phyloP scores from a whole-genome alignment of 164 flowering plant species.

The Liriodendron chinense region DNA sequence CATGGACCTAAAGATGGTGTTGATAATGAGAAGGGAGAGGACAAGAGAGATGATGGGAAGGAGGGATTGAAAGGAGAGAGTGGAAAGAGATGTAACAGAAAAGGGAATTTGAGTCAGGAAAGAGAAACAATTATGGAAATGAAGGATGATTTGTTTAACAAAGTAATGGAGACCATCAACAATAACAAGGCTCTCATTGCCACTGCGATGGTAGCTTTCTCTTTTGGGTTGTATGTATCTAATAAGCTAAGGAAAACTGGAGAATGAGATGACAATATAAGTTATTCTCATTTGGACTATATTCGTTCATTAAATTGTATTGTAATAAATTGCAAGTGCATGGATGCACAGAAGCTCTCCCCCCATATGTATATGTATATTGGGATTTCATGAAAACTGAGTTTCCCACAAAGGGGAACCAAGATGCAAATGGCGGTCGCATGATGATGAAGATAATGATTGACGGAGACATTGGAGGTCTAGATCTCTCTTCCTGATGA shows the following conservation, averaged over 20 bases:
- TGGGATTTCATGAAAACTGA: too few relatives aligned
- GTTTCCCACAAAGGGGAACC: too few relatives aligned
- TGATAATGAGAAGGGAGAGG: neutral
- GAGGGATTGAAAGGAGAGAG: slow-evolving; percentile 12
- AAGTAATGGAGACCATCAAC: slow-evolving; percentile 16
- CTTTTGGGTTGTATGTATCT: slow-evolving; percentile 41
- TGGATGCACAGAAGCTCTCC: too few relatives aligned
- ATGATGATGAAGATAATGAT: too few relatives aligned
- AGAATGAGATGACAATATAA: neutral
- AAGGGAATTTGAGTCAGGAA: neutral
- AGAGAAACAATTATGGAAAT: slow-evolving; percentile 1
- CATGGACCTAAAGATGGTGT: neutral
- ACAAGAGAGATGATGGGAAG: slow-evolving; percentile 3
- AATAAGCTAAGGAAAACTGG: slow-evolving; percentile 18
- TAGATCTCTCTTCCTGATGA: too few relatives aligned
- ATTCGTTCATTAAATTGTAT: too few relatives aligned
- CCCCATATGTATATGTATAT: too few relatives aligned
- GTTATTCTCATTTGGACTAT: too few relatives aligned
- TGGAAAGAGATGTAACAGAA: slow-evolving; percentile 1
- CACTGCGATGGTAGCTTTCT: slow-evolving; percentile 42
- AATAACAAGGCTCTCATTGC: slow-evolving; percentile 35
- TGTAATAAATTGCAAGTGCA: too few relatives aligned
- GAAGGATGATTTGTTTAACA: slow-evolving; percentile 9
- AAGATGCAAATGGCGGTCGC: too few relatives aligned
- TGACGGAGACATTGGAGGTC: too few relatives aligned